Evolutionary conservation across 2,329 filamentous ascomycete genomes (phyloP), one percentile per base, ranked within the genome.

Genomic region (Blumeria graminis): DNA sequence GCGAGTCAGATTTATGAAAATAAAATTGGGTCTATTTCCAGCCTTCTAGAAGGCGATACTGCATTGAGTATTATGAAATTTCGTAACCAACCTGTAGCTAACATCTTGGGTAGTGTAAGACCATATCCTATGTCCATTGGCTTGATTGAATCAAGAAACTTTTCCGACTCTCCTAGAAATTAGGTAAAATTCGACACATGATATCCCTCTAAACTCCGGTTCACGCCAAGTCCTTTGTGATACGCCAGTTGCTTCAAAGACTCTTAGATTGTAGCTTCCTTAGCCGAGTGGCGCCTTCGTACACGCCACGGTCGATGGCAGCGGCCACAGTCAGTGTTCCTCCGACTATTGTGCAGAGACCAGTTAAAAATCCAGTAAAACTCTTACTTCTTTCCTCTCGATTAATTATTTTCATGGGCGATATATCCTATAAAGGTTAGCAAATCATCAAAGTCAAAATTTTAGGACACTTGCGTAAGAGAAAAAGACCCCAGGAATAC

Each of bases 371-470:
- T 16, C 86, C 86, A 0, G 86, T 80, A 68, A 98, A 93, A 4
- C 84, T 84, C 74, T 96, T 96, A 59, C 82, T 74, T 51, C 86
- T 80, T 62, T 86, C 83, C 72, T 98, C 93, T 56, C 89, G 84
- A 73, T 98, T 98, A 71, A 98, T 84, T 59, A 98, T 90, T 72
- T 96, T 98, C 92, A 98, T 98, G 5, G 92, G 92, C 1, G 90
- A 96, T 68, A 98, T 98, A 65, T 98, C 92, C 84, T 89, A 56
- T 38, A 48, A 11, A 51, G 64, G 56, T 69, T 65, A 62, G 60
- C 48, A 51, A 33, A 53, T 28, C 14, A 32, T 6, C 4, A 14
- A 43, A 32, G 35, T 51, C 13, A 39, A 54, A 22, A 11, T 10
- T 35, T 9, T 10, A 18, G 7, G 38, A 32, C 5, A 78, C 84